phyloP scores from a whole-genome alignment of 805 yeast species.

The Monosporozyma yasuniensis region DNA sequence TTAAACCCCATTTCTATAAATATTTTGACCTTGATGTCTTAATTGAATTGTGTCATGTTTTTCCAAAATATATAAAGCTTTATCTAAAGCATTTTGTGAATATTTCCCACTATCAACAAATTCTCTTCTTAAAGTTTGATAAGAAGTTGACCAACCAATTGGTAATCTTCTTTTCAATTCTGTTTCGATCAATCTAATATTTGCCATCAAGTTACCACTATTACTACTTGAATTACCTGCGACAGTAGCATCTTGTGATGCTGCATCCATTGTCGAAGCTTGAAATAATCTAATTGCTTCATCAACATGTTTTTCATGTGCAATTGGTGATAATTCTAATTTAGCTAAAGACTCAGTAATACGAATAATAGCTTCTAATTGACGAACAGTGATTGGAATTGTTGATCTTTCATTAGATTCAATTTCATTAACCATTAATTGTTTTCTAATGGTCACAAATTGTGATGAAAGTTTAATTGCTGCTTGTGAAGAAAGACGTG shows the following conservation, averaged over 20 bases:
- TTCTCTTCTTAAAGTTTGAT: slow-evolving; percentile 73
- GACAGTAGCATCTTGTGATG: slow-evolving; percentile 42
- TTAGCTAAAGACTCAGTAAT: slow-evolving; percentile 92
- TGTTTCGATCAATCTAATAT: slow-evolving; percentile 70
- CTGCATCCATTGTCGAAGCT: slow-evolving; percentile 97
- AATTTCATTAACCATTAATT: slow-evolving; percentile 70
- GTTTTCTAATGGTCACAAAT: slow-evolving; percentile 82
- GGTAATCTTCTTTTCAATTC: slow-evolving; percentile 87
- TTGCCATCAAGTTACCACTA: slow-evolving; percentile 50
- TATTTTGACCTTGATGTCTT: slow-evolving; percentile 76
- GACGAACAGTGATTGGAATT: slow-evolving; percentile 95
- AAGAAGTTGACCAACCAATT: slow-evolving; percentile 91
- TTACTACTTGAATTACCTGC: slow-evolving; percentile 42
- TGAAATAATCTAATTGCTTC: slow-evolving; percentile 91
- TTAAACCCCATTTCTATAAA: slow-evolving; percentile 65
- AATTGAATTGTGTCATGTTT: slow-evolving; percentile 81
- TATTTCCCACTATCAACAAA: slow-evolving; percentile 60
- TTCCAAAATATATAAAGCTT: slow-evolving; percentile 72
- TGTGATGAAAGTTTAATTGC: slow-evolving; percentile 84
- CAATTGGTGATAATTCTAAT: slow-evolving; percentile 70
- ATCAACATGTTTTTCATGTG: slow-evolving; percentile 81
- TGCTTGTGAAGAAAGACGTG: slow-evolving; percentile 80
- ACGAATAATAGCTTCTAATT: slow-evolving; percentile 93
- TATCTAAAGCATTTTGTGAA: slow-evolving; percentile 66
- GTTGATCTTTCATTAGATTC: slow-evolving; percentile 83